Evolutionary conservation across 768 basidiomycete genomes (phyloP), one percentile per base, ranked within the genome.

Genomic region (Lentinula guzmanii): DNA sequence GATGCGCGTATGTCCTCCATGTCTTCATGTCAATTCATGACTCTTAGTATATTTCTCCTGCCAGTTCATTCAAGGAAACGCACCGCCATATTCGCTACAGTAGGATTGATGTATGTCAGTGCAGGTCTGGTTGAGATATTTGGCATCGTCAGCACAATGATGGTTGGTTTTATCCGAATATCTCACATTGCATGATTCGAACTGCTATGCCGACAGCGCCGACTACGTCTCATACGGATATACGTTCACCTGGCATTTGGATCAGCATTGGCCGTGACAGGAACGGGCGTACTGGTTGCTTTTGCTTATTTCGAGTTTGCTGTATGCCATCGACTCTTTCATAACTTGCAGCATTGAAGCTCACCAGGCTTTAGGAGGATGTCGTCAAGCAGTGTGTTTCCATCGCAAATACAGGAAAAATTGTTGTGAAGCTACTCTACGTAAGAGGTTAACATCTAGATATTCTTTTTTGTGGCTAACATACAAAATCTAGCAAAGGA

Each of bases 271-370:
- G 63, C 77, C 15, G 71, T 76, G 28, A 74, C 72, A 1, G 67
- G 68, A 5, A 72, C 76, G 13, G 76, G 75, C 10, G 70, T 76
- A 57, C 57, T 77, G 15, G 66, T 68, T 1, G 73, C 75, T 15
- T 64, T 75, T 11, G 66, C 75, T n/a, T 79, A 78, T 61, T 78
- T 76, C 64, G 63, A 69, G 24, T 72, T 75, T 35, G 70, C 75
- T 24, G 77, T 77, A 61, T 45, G 78, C 72, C 39, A n/a, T 45
- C 18, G 15, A 11, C 5, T n/a, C 24, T 18, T 21, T 5, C 5
- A n/a, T 21, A n/a, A 24, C 15, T 9, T 5, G 21, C 24, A 5
- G 10, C 5, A 3, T 28, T 42, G 37, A 28, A 55, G 18, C 35
- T 48, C 8, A 43, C 9, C 34, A 3, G 24, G 33, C 15, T 42